phyloP scores from a whole-genome alignment of 139 green algal genomes.

The Eudorina sp. region DNA sequence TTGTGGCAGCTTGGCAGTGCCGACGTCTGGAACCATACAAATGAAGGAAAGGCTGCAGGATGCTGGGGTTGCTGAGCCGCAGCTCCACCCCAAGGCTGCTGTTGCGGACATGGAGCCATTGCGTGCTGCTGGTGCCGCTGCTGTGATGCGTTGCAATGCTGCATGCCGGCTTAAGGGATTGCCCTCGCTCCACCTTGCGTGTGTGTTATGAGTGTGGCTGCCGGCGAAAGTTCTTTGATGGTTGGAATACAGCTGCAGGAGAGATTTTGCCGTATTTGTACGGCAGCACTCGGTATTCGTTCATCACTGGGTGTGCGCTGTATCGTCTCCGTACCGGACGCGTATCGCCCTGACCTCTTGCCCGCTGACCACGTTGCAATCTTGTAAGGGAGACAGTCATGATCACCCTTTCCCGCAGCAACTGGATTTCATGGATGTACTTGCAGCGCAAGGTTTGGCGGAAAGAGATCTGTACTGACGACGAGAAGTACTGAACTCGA shows the following conservation, averaged over 20 bases:
- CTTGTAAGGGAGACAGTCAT: constrained; percentile 24
- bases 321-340: not conserved
- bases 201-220: not conserved
- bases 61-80: constrained; percentile 11
- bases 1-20: no score
- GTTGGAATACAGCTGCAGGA: not conserved
- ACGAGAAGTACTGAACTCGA: no score
- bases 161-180: not conserved
- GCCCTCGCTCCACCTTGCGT: not conserved
- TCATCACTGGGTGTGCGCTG: not conserved
- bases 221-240: not conserved
- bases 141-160: not conserved
- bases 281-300: not conserved
- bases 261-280: constrained; percentile 17
- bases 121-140: no score
- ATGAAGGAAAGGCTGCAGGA: constrained; percentile 37
- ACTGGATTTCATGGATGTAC: no score
- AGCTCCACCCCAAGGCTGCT: no score
- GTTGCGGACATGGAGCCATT: constrained; percentile 21
- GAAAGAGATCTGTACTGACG: no score
- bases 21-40: no score
- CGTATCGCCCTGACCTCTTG: no score
- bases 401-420: no score
- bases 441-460: no score
- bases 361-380: not conserved